phyloP scores from a whole-genome alignment of 192 early-diverging fungal genomes.

The Gryganskiella cystojenkinii region DNA sequence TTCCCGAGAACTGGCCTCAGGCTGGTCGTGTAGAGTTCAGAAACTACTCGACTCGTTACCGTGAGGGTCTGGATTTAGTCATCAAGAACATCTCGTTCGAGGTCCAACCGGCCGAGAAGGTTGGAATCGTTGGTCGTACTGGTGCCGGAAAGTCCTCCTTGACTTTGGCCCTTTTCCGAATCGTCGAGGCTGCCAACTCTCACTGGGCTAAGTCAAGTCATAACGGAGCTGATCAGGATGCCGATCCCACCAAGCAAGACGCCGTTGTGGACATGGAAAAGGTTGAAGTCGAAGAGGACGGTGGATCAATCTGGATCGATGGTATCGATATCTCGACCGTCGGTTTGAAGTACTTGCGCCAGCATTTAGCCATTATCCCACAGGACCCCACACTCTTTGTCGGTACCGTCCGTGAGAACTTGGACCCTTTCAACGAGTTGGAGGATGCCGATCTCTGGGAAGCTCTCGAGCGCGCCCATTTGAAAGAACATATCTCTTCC shows the following conservation, averaged over 20 bases:
- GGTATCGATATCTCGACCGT: slow-evolving; percentile 75
- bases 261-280: slow-evolving; percentile 27
- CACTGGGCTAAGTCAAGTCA: slow-evolving; percentile 44
- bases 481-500: slow-evolving; percentile 56
- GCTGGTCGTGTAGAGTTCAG: slow-evolving; percentile 43
- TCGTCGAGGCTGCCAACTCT: slow-evolving; percentile 54
- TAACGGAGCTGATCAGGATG: slow-evolving; percentile 20
- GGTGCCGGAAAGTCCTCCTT: slow-evolving; percentile 63
- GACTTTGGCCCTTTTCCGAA: slow-evolving; percentile 56
- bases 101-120: slow-evolving; percentile 47
- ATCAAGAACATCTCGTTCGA: slow-evolving; percentile 66
- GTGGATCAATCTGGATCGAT: slow-evolving; percentile 80
- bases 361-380: slow-evolving; percentile 84
- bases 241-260: slow-evolving; percentile 17
- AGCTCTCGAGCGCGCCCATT: slow-evolving; percentile 61
- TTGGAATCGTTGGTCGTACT: slow-evolving; percentile 56
- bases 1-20: slow-evolving; percentile 55
- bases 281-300: slow-evolving; percentile 38
- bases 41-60: slow-evolving; percentile 52
- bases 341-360: slow-evolving; percentile 68
- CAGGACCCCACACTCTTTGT: slow-evolving; percentile 82
- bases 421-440: slow-evolving; percentile 64
- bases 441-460: slow-evolving; percentile 81
- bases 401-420: slow-evolving; percentile 65
- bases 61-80: slow-evolving; percentile 46